Conservation (phyloP, 23 red algal species). For the Gracilaria domingensis region DNA sequence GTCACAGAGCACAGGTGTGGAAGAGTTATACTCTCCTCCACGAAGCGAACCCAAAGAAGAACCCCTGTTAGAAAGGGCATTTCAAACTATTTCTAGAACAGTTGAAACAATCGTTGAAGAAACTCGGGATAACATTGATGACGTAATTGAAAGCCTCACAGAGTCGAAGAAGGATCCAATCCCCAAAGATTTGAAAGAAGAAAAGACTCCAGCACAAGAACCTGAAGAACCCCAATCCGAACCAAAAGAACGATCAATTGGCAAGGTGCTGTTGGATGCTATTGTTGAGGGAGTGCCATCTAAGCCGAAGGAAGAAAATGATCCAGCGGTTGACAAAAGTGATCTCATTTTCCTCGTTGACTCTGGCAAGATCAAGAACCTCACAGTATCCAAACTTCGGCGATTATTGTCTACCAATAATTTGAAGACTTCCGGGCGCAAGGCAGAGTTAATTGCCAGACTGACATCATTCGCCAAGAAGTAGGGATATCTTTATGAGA, state of each 20-base stretch:
- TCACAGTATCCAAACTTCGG: constrained; percentile 68
- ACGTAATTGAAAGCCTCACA: constrained; percentile 5
- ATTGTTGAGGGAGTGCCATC: constrained; percentile 56
- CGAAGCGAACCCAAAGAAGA: not conserved
- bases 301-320: not conserved
- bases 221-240: not conserved
- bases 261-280: constrained; percentile 47
- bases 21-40: constrained; percentile 15
- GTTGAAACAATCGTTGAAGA: constrained; percentile 40
- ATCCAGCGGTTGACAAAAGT: constrained; percentile 31
- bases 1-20: not conserved
- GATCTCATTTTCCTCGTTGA: constrained; percentile 59
- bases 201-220: not conserved
- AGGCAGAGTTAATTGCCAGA: constrained; percentile 62
- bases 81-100: constrained; percentile 22
- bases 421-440: constrained; percentile 63
- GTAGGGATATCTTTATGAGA: not conserved
- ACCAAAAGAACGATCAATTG: constrained; percentile 14
- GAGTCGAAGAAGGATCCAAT: not conserved
- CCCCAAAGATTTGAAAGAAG: not conserved
- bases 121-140: constrained; percentile 16
- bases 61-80: constrained; percentile 1
- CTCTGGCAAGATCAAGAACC: constrained; percentile 60
- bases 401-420: constrained; percentile 48
- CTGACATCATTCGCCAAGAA: constrained; percentile 65